A percentile compares a stretch with the other conserved stretches of the same genome.
Evolutionary conservation across 345 rosid genomes (phyloP).

Genomic region (Rhodamnia rubescens): DNA sequence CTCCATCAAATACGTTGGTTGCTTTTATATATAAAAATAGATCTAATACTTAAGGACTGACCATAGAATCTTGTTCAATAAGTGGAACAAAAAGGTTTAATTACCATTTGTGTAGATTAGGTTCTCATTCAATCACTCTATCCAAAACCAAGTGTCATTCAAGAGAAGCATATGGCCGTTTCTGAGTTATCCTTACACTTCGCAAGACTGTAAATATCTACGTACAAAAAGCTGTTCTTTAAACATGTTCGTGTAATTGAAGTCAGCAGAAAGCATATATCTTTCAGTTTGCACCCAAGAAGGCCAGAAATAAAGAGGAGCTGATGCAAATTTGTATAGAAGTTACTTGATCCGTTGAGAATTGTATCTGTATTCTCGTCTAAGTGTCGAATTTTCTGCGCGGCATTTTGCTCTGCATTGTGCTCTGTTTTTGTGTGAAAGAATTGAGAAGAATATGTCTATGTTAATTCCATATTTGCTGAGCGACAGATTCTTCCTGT

Average conservation of each 20-base stretch:
- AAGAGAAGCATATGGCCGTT: background rate
- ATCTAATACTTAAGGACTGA: background rate
- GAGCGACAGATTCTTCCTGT: background rate
- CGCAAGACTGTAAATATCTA: background rate
- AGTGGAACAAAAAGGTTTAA: background rate
- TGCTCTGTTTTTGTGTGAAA: background rate
- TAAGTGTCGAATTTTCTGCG: background rate
- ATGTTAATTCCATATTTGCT: background rate
- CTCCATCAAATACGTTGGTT: background rate
- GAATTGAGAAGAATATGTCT: background rate
- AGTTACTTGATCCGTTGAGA: background rate
- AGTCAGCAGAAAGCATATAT: background rate
- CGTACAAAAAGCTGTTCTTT: background rate
- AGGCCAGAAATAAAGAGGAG: background rate
- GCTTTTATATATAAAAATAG: background rate
- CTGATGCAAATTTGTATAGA: background rate
- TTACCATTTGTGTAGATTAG: background rate
- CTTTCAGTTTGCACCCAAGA: background rate
- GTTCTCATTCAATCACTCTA: background rate
- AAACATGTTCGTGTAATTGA: background rate
- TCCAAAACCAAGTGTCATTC: background rate
- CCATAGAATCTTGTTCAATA: background rate
- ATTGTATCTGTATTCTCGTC: background rate
- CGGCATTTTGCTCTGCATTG: background rate
- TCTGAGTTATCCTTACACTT: background rate